Base-by-base conservation (phyloP, 139 green algal species). In the Micromonas pusilla region DNA sequence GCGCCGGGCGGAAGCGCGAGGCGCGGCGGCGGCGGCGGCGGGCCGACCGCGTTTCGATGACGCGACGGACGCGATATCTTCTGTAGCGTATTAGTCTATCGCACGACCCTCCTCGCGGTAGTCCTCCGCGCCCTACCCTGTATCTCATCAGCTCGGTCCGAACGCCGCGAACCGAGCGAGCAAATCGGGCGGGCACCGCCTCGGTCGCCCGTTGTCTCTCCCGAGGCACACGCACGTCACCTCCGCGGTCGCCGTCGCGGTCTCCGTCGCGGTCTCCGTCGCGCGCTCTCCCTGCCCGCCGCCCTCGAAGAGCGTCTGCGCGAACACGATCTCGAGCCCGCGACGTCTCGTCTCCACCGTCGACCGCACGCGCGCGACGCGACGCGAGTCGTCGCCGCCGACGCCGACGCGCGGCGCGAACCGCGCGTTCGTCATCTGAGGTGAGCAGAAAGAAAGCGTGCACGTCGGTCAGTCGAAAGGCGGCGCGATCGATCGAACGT, bases 191-290 rank as follows among this genome's bases (percentile, higher is more conserved):
- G 68, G 68, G 32, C 68, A 63, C 4, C 1, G 19, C 30, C 19
- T 75, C 37, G 68, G 68, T 20, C 25, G 20, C 37, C 52, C 53
- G 37, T 2, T 62, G 3, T 62, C 37, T 9, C 26, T 20, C 13
- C 36, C 32, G 13, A 75, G 25, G 53, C 37, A 60, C 34, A 36
- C 62, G 37, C 68, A 75, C 68, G 37, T 33, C 9, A 75, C 30
- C 19, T 62, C 30, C 19, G 37, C 68, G 1, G 1, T 2, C 36
- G 68, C 68, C 1, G 62, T n/a, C n/a, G n/a, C n/a, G n/a, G n/a
- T n/a, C n/a, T n/a, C n/a, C n/a, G n/a, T n/a, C 16, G 33, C 31
- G 9, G 25, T n/a, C n/a, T n/a, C n/a, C n/a, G n/a, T n/a, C n/a
- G n/a, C n/a, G n/a, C n/a, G n/a, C n/a, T n/a, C 45, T 9, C 45